phyloP scores from a whole-genome alignment of 2,329 filamentous ascomycete genomes.

The Didymellaceae sp. region DNA sequence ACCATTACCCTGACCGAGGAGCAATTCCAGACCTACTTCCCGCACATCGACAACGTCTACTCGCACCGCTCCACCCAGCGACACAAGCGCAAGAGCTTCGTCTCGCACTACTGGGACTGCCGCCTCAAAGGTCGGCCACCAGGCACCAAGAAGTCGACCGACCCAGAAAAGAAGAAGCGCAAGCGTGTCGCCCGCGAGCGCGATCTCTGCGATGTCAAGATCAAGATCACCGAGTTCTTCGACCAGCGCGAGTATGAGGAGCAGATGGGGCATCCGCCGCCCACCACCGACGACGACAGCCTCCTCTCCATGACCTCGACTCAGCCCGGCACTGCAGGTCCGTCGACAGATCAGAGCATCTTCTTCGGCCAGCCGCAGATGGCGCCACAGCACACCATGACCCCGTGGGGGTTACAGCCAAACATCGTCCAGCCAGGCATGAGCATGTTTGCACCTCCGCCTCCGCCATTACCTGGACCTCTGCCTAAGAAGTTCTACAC shows the following conservation, averaged over 20 bases:
- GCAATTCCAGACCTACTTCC: constrained; percentile 82
- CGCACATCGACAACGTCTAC: constrained; percentile 84
- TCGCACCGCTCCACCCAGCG: constrained; percentile 81
- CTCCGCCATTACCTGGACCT: constrained; percentile 9
- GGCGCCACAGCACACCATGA: constrained; percentile 22
- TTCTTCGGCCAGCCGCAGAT: constrained; percentile 33
- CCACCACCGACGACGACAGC: constrained; percentile 20
- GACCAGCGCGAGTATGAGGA: constrained; percentile 56
- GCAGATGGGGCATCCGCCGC: constrained; percentile 40
- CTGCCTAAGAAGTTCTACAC: constrained; percentile 61
- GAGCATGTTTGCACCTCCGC: constrained; percentile 23
- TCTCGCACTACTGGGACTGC: constrained; percentile 86
- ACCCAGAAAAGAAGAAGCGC: constrained; percentile 82
- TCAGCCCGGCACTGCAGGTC: constrained; percentile 6
- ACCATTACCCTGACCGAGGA: constrained; percentile 75
- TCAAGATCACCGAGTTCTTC: constrained; percentile 83
- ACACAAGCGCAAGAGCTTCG: constrained; percentile 82
- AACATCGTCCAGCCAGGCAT: constrained; percentile 23
- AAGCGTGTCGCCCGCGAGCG: constrained; percentile 76
- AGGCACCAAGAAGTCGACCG: constrained; percentile 78
- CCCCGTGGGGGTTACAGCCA: constrained; percentile 35
- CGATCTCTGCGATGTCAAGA: constrained; percentile 85
- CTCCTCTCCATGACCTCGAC: constrained; percentile 13
- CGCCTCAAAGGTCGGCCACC: constrained; percentile 79
- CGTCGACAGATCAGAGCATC: constrained; percentile 19